A percentile compares a stretch with the other conserved stretches of the same genome.
Conservation (phyloP, 805 yeast species). For the Dipodascus geniculatus region DNA sequence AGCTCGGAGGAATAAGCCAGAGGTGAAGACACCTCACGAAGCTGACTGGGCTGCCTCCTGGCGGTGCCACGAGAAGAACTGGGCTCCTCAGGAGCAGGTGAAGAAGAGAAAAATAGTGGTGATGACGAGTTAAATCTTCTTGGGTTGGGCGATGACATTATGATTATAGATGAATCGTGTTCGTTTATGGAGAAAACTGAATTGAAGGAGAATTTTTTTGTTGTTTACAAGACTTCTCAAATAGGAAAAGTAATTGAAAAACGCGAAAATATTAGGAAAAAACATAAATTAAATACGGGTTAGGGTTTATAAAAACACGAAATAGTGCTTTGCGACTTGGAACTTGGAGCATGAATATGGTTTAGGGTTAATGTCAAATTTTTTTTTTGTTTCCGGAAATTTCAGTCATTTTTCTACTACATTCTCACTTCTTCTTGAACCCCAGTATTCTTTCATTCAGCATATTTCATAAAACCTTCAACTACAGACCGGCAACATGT, state of each 20-base stretch:
- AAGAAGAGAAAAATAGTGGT: conserved; percentile 12
- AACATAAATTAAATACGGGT: neutral
- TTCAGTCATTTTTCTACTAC: neutral
- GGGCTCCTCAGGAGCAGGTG: conserved; percentile 8
- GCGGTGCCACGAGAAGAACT: neutral
- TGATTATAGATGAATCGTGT: neutral
- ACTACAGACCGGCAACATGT: conserved; percentile 10
- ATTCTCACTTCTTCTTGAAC: neutral
- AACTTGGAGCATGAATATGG: neutral
- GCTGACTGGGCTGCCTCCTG: conserved; percentile 4
- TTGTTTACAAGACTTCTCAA: neutral
- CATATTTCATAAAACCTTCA: neutral
- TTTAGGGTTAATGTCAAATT: neutral
- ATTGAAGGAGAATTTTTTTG: neutral
- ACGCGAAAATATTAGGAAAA: neutral
- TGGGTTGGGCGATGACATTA: neutral
- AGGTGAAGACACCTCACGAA: neutral
- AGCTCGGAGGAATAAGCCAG: neutral
- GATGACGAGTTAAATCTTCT: conserved; percentile 5
- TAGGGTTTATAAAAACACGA: neutral
- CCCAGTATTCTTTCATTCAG: neutral
- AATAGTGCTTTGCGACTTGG: neutral
- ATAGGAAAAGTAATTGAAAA: neutral
- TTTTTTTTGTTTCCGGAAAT: neutral
- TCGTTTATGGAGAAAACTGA: neutral